Evolutionary conservation across 345 rosid species (phyloP).

Genomic region (Brassica cretica): DNA sequence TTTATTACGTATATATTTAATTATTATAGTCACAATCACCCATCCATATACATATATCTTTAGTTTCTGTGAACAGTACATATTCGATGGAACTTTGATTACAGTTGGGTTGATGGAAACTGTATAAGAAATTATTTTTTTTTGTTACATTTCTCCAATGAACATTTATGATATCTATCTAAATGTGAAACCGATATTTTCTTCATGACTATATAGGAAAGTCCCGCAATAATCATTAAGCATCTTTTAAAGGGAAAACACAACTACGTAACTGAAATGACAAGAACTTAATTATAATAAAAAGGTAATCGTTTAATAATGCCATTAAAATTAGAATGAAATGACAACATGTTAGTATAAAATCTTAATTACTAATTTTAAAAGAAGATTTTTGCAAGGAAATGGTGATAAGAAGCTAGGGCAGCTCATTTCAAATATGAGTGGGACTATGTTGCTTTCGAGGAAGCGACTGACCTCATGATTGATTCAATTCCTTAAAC

Average conservation of each 20-base stretch:
- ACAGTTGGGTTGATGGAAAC: conserved; percentile 11
- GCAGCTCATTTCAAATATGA: conserved; percentile 33
- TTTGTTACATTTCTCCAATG: background rate
- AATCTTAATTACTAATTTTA: background rate
- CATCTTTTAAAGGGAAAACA: conserved; percentile 16
- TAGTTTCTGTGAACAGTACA: background rate
- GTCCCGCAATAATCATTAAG: background rate
- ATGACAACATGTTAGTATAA: background rate
- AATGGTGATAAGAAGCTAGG: conserved; percentile 9
- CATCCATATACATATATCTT: background rate
- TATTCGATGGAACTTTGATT: background rate
- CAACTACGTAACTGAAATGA: conserved; percentile 2
- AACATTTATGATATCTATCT: background rate
- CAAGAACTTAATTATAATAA: background rate
- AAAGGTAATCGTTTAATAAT: background rate
- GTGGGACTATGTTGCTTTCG: conserved; percentile 27
- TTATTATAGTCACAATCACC: conserved; percentile 1
- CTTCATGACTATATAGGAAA: background rate
- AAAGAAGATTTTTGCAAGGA: background rate
- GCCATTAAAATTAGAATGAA: conserved; percentile 1
- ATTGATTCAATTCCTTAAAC: conserved; percentile 7
- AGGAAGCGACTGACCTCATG: conserved; percentile 14
- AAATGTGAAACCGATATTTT: background rate
- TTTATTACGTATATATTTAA: background rate
- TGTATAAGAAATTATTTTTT: background rate